phyloP scores from a whole-genome alignment of 1,284 basidiomycete genomes.

The Ustilago cynodontis region DNA sequence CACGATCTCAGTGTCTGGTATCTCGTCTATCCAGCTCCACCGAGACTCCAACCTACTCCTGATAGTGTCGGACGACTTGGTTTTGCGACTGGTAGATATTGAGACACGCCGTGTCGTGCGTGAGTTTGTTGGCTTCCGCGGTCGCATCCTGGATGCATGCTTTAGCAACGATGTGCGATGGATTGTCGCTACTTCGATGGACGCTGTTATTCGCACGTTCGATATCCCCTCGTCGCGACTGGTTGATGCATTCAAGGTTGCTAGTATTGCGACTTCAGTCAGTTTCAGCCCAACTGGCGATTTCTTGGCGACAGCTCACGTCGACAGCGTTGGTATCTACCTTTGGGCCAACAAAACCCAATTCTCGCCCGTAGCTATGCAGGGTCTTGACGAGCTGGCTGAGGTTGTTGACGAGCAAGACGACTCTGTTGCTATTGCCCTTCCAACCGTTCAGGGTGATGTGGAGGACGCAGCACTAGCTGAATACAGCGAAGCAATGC shows the following conservation, averaged over 20 bases:
- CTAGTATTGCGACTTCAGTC: constrained; percentile 89
- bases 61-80: constrained; percentile 84
- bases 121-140: constrained; percentile 75
- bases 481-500: constrained; percentile 75
- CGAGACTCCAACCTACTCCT: constrained; percentile 89
- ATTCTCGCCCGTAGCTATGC: constrained; percentile 86
- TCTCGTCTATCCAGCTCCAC: constrained; percentile 82
- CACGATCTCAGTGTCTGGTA: constrained; percentile 78
- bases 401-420: constrained; percentile 71
- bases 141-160: constrained; percentile 60
- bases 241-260: constrained; percentile 90
- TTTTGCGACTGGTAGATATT: constrained; percentile 87
- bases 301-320: constrained; percentile 93
- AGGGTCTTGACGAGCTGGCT: constrained; percentile 82
- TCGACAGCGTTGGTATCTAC: constrained; percentile 92
- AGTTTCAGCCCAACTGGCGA: constrained; percentile 94
- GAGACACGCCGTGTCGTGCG: constrained; percentile 89
- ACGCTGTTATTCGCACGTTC: constrained; percentile 92
- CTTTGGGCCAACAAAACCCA: constrained; percentile 98
- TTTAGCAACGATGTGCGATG: constrained; percentile 95
- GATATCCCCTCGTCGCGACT: constrained; percentile 92
- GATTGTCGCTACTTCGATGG: constrained; percentile 88
- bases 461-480: constrained; percentile 77
- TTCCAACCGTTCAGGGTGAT: constrained; percentile 54
- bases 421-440: constrained; percentile 20